Evolutionary conservation across 495 filamentous ascomycete species (phyloP).

Genomic region (Penicillium cataractarum): DNA sequence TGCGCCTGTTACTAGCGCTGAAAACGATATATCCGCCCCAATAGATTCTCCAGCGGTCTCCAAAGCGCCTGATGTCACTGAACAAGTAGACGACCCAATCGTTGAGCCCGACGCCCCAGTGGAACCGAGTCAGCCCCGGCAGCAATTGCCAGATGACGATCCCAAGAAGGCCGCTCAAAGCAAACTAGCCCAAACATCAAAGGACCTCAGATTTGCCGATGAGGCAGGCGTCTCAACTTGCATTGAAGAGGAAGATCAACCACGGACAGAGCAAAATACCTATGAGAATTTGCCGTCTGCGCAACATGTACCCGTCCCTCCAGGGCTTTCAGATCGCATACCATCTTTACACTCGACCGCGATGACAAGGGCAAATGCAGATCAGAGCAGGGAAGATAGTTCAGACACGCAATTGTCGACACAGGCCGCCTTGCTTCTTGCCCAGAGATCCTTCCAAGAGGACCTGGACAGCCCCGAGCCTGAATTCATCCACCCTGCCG

Average conservation of each 20-base stretch:
- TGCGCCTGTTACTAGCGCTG: neutral
- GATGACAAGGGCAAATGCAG: conserved; percentile 29
- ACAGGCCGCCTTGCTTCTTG: conserved; percentile 52
- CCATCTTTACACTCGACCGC: conserved; percentile 47
- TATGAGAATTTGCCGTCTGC: conserved; percentile 46
- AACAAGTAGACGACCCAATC: neutral
- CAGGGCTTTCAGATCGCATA: conserved; percentile 34
- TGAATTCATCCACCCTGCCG: conserved; percentile 11
- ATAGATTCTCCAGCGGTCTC: too few species aligned
- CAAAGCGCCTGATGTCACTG: neutral
- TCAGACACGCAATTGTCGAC: conserved; percentile 50
- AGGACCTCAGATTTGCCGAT: conserved; percentile 25
- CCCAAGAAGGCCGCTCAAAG: neutral
- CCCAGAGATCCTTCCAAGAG: conserved; percentile 52
- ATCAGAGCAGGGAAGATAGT: conserved; percentile 22
- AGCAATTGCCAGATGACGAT: neutral
- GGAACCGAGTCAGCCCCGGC: neutral
- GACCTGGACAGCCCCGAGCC: conserved; percentile 42
- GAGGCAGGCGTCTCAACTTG: conserved; percentile 14
- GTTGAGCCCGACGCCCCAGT: neutral
- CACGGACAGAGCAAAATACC: conserved; percentile 27
- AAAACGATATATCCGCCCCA: neutral
- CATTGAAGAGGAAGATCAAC: conserved; percentile 1
- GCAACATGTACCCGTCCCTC: conserved; percentile 34
- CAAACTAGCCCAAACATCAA: conserved; percentile 7